phyloP scores from a whole-genome alignment of 352 stramenopile species.

The Thraustotheca clavata region DNA sequence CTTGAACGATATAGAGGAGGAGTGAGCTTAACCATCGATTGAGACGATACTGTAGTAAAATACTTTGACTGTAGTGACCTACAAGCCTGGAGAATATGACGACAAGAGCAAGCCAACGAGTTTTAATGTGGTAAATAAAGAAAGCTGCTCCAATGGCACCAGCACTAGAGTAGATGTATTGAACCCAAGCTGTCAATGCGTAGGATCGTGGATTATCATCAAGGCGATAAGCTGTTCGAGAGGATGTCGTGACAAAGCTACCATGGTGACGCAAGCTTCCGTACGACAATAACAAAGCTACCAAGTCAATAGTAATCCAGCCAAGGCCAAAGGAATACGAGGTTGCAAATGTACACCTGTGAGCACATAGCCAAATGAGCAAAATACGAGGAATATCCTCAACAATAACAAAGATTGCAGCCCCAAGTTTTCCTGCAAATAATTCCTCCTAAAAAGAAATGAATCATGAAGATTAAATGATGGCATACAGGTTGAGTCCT shows the following conservation, averaged over 20 bases:
- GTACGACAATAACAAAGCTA: neutral
- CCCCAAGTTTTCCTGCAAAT: slow-evolving; percentile 6
- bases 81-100: too few species aligned
- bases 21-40: too few species aligned
- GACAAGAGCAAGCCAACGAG: too few species aligned
- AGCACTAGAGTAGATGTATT: slow-evolving; percentile 4
- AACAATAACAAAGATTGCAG: neutral
- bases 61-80: too few species aligned
- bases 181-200: neutral
- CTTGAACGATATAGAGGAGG: too few species aligned
- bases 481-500: too few species aligned
- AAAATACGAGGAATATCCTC: slow-evolving; percentile 4
- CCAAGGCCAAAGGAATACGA: slow-evolving; percentile 10
- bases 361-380: neutral
- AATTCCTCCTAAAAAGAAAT: too few species aligned
- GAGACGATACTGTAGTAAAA: too few species aligned
- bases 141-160: slow-evolving; percentile 3
- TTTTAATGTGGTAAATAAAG: too few species aligned
- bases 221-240: neutral
- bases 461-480: too few species aligned
- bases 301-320: slow-evolving; percentile 2
- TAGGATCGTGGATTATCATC: neutral
- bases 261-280: neutral
- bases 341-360: neutral
- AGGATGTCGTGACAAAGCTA: neutral